phyloP scores from a whole-genome alignment of 345 rosid species.

The Eucalyptus pauciflora region DNA sequence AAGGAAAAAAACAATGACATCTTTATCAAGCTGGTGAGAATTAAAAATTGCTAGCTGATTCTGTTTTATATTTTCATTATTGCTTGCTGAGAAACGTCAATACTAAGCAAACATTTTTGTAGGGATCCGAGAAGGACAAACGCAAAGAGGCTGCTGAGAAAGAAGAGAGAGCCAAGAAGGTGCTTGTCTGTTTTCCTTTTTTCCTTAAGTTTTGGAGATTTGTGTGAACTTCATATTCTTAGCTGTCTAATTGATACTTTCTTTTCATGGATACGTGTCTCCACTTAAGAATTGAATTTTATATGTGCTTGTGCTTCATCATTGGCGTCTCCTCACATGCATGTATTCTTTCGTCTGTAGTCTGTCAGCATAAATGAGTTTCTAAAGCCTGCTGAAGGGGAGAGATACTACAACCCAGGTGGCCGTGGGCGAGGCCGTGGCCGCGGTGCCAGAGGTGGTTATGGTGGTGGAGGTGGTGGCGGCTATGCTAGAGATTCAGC shows the following conservation, averaged over 20 bases:
- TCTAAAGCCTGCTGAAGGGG: constrained; percentile 93
- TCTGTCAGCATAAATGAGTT: constrained; percentile 87
- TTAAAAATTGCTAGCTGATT: background rate
- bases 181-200: background rate
- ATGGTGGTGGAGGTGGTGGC: background rate
- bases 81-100: background rate
- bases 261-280: background rate
- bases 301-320: background rate
- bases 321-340: background rate
- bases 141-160: constrained; percentile 82
- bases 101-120: background rate
- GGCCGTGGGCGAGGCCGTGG: constrained; percentile 80
- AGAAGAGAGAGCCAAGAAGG: constrained; percentile 90
- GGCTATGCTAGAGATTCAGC: constrained; percentile 13
- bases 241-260: background rate
- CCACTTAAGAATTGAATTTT: background rate
- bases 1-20: constrained; percentile 61
- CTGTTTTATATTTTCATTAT: background rate
- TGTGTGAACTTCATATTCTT: background rate
- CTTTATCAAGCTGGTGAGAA: constrained; percentile 82
- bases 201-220: background rate
- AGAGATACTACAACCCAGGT: constrained; percentile 27
- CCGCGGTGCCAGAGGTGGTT: constrained; percentile 40
- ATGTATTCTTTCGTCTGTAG: constrained; percentile 12
- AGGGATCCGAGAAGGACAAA: constrained; percentile 98